Base-by-base conservation (phyloP, 176 grass and related monocot genomes). In the Eleusine coracana region DNA sequence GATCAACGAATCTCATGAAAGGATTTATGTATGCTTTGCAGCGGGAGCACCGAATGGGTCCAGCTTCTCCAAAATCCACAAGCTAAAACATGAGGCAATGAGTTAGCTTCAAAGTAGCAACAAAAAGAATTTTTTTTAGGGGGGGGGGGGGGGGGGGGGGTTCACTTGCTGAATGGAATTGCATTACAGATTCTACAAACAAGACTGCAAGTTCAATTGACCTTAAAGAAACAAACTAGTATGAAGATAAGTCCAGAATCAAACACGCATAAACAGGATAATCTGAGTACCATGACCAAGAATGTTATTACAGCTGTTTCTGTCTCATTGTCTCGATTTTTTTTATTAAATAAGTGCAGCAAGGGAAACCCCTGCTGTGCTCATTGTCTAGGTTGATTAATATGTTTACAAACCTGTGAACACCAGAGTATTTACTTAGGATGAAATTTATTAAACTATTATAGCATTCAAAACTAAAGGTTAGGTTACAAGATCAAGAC, bases 1-100 rank as follows among this genome's bases (percentile, higher is more conserved):
- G 94, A 68, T 97, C 94, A 75, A 91, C 73, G 82, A 97, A 97
- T 89, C 83, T 93, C 94, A 97, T 97, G 80, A 94, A 92, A 88
- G 91, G 86, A 85, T 97, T 97, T 83, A 97, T 88, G 75, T 97
- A 97, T 31, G 84, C 87, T 88, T 97, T 97, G 89, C 94, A 97
- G 76, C 94, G 89, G 71, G 87, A 88, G 85, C 94, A 97, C 69
- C 94, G 80, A 74, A 97, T 85, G 36, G 94, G 94, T 78, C 94
- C 94, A 78, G 83, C 93, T 39, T 97, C 94, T 59, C 94, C 94
- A 86, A 97, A 97, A 75, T 97, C 91, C 54, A 94, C 94, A 69
- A 97, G 71, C 94, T 97, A 89, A 68, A 88, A 89, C 72, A 74
- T 48, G 20, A 80, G 54, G 2, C 62, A 74, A 88, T 58, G 16